Evolutionary conservation across 2,329 filamentous ascomycete species (phyloP).

Genomic region (Teratosphaeria zuluensis): DNA sequence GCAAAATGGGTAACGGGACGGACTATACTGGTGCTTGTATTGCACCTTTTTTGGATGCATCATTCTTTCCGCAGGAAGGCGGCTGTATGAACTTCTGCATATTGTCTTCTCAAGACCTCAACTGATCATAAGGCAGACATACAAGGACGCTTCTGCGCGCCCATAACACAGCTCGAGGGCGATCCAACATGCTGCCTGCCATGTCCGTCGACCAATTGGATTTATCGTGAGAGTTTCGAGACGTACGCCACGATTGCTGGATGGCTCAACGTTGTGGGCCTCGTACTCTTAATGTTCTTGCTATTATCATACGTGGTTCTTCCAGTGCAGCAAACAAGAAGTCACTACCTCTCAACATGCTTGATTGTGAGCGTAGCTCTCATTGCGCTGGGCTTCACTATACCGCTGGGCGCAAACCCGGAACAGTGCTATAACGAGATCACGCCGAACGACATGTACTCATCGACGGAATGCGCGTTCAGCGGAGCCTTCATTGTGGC

Average conservation of each 20-base stretch:
- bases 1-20: conserved; percentile 6
- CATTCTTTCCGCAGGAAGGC: conserved; percentile 47
- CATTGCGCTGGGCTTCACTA: conserved; percentile 86
- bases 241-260: conserved; percentile 58
- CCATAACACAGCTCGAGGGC: conserved; percentile 31
- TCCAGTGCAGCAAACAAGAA: conserved; percentile 78
- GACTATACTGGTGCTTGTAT: conserved; percentile 46
- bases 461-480: conserved; percentile 70
- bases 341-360: conserved; percentile 88
- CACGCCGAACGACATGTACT: conserved; percentile 87
- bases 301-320: conserved; percentile 70
- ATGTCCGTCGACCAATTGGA: conserved; percentile 77
- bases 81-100: conserved; percentile 51
- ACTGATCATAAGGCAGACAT: conserved; percentile 31
- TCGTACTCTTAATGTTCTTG: conserved; percentile 64
- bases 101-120: background rate
- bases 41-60: conserved; percentile 58
- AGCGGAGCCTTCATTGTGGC: conserved; percentile 79
- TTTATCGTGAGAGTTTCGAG: conserved; percentile 49
- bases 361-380: conserved; percentile 65
- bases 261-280: conserved; percentile 69
- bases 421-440: conserved; percentile 81
- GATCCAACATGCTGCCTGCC: conserved; percentile 70
- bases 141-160: conserved; percentile 49
- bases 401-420: conserved; percentile 70